Evolutionary conservation across 768 basidiomycete genomes (phyloP).

Genomic region (Leccinellum rugosiceps): DNA sequence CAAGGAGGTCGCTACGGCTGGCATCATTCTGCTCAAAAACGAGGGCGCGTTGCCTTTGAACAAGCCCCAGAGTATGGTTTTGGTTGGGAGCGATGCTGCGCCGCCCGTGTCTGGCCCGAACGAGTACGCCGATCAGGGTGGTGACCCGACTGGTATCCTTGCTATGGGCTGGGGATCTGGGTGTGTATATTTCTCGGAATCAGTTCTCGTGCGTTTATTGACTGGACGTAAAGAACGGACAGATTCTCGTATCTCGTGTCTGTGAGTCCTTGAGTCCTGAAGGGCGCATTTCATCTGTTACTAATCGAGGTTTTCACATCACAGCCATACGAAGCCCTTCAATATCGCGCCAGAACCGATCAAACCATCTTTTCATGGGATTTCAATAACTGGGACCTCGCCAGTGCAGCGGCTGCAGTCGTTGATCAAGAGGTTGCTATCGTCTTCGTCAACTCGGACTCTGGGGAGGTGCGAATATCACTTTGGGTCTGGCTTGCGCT

Average conservation of each 20-base stretch:
- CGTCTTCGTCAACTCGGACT: conserved; percentile 81
- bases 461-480: conserved; percentile 58
- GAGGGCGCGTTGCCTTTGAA: conserved; percentile 54
- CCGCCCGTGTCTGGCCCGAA: conserved; percentile 69
- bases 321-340: conserved; percentile 79
- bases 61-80: conserved; percentile 54
- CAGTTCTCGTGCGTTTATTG: neutral
- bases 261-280: conserved; percentile 35
- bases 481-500: neutral
- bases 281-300: neutral
- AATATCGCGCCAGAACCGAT: conserved; percentile 63
- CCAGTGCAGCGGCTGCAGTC: conserved; percentile 45
- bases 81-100: conserved; percentile 65
- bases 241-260: conserved; percentile 78
- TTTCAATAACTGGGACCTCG: conserved; percentile 66
- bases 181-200: conserved; percentile 18
- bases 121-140: conserved; percentile 59
- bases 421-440: conserved; percentile 59
- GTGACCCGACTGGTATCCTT: conserved; percentile 61
- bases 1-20: conserved; percentile 61
- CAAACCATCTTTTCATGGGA: conserved; percentile 65
- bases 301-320: neutral
- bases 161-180: conserved; percentile 95
- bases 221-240: conserved; percentile 44
- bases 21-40: conserved; percentile 71